Evolutionary conservation across 2,329 filamentous ascomycete species (phyloP), one percentile per base, ranked within the genome.

Genomic region (Fusarium guadeloupense): DNA sequence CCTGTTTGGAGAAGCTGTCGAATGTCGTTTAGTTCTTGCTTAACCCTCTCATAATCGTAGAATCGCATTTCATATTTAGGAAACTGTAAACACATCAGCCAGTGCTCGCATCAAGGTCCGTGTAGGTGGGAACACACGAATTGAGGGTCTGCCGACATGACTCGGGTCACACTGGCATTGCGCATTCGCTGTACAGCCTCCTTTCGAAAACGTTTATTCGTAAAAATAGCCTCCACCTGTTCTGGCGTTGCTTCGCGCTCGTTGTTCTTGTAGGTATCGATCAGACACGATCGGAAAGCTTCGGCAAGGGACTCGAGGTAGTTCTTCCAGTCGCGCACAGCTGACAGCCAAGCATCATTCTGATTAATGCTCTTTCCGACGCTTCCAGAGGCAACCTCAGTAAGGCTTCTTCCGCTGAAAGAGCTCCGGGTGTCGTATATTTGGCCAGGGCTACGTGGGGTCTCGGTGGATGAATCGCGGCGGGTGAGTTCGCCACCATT

Each of bases 21-120:
- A 5, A 80, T 68, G 1, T 77, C 74, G 10, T 62, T 66, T 10
- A 83, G 50, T 28, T 83, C 80, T 35, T 74, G 71, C 52, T 76
- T 78, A 8, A 81, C 68, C 37, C 70, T 74, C 39, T 83, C 80
- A 50, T 78, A 82, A 48, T 81, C 79, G 21, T 77, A 72, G 40
- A 82, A 82, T 2, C 80, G 76, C 35, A 81, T 77, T 55, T 80
- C 79, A 52, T 81, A 83, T 66, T 76, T 54, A 37, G 75, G 74
- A 67, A 81, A 77, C 72, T 78, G 51, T 3, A 12, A 9, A 21
- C 12, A 1, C 4, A 55, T 68, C 39, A 68, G 66, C 28, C 13
- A 13, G 20, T 12, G 10, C 12, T 37, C 30, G 13, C 33, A 16
- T 42, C 9, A 1, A 7, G 8, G 14, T 4, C 26, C 23, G 3